Percentiles rank a stretch among this genome's conserved stretches.
Evolutionary conservation across 1,284 basidiomycete genomes (phyloP).

Genomic region (Grifola frondosa): DNA sequence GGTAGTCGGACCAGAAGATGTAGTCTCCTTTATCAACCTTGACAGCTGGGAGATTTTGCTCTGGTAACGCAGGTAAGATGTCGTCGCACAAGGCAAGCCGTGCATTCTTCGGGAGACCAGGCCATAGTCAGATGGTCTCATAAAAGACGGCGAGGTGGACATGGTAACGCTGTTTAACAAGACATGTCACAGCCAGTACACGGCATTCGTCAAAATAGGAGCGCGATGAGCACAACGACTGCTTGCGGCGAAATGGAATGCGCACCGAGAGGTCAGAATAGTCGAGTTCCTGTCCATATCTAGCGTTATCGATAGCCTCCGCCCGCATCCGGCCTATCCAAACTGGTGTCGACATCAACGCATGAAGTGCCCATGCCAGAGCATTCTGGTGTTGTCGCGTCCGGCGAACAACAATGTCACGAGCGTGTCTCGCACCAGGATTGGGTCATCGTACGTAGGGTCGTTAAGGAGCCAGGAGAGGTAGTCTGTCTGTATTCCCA

Average conservation of each 20-base stretch:
- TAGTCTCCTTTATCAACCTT: constrained; percentile 24
- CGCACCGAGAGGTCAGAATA: constrained; percentile 8
- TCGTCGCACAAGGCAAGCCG: constrained; percentile 23
- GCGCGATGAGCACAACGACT: no score
- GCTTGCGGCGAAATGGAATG: background rate
- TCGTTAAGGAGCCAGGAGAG: constrained; percentile 15
- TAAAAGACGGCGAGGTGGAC: constrained; percentile 27
- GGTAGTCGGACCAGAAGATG: constrained; percentile 28
- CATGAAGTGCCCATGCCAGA: constrained; percentile 24
- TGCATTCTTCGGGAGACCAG: constrained; percentile 28
- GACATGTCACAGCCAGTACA: no score
- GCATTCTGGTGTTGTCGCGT: constrained; percentile 25
- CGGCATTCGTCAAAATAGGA: no score
- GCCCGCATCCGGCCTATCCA: constrained; percentile 24
- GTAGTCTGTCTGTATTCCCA: constrained; percentile 11
- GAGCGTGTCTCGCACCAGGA: constrained; percentile 21
- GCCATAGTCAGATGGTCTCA: constrained; percentile 29
- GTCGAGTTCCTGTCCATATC: constrained; percentile 1
- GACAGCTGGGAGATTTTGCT: constrained; percentile 13
- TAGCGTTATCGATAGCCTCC: constrained; percentile 10
- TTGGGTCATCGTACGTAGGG: constrained; percentile 7
- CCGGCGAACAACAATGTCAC: constrained; percentile 29
- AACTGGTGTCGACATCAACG: constrained; percentile 14
- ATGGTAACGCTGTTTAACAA: constrained; percentile 15
- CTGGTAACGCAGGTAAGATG: constrained; percentile 23